A percentile compares a stretch with the other conserved stretches of the same genome.
Evolutionary conservation across 2,329 filamentous ascomycete species (phyloP).

Genomic region (Neonectria magnoliae): DNA sequence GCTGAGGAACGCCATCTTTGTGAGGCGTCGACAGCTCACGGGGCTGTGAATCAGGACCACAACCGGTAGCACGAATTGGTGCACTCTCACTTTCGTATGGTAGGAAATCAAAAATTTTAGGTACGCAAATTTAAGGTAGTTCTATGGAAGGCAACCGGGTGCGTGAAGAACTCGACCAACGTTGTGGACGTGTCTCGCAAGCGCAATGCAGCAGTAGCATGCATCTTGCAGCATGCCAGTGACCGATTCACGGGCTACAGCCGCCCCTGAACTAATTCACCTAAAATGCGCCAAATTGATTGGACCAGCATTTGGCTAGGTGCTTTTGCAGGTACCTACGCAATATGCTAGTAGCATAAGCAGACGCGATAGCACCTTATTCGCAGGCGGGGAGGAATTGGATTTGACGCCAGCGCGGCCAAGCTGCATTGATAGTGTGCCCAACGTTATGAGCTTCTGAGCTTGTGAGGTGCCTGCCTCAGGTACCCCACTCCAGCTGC

Average conservation of each 20-base stretch:
- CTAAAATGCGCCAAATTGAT: neutral
- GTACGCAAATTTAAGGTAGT: neutral
- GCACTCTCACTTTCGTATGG: neutral
- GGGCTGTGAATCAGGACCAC: neutral
- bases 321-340: neutral
- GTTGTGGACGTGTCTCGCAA: neutral
- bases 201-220: conserved; percentile 7
- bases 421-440: neutral
- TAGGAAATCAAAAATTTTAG: neutral
- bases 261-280: neutral
- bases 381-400: too few species aligned
- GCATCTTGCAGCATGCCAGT: neutral
- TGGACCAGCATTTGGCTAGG: neutral
- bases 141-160: neutral
- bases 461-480: conserved; percentile 1
- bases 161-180: neutral
- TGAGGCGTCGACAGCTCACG: neutral
- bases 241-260: neutral
- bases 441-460: neutral
- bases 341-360: too few species aligned
- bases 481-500: conserved; percentile 22
- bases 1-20: neutral
- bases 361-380: too few species aligned
- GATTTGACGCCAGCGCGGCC: too few species aligned
- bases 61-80: neutral